Percentiles rank a stretch among this genome's conserved stretches.
These are phyloP conservation scores for Sanguinoderma infundibulare DNA, from an alignment of 1,284 basidiomycete species.

Conservation along the genomic window DNA sequence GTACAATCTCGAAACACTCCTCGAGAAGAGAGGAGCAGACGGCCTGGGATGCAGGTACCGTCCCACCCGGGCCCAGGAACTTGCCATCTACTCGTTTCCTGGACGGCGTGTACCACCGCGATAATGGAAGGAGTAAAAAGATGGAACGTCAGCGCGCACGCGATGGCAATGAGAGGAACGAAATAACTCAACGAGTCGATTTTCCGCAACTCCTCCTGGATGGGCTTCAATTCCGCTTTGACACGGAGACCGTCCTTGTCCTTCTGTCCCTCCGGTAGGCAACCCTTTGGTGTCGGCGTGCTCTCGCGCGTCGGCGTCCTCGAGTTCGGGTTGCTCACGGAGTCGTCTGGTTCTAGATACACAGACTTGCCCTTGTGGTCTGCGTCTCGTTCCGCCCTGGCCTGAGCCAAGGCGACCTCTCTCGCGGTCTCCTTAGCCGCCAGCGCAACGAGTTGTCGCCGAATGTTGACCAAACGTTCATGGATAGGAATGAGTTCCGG, in stretches of 20 bases:
- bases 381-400: constrained; percentile 10
- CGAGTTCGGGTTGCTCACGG: constrained; percentile 24
- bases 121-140: not conserved
- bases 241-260: constrained; percentile 77
- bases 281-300: constrained; percentile 32
- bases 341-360: constrained; percentile 14
- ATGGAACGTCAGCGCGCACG: not conserved
- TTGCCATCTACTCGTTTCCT: constrained; percentile 96
- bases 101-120: not conserved
- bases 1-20: constrained; percentile 95
- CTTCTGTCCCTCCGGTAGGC: constrained; percentile 60
- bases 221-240: constrained; percentile 87
- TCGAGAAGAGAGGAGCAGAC: constrained; percentile 90
- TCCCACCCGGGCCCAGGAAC: constrained; percentile 92
- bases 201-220: constrained; percentile 92
- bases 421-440: constrained; percentile 67
- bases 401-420: constrained; percentile 28
- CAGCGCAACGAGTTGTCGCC: constrained; percentile 88
- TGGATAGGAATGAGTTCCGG: constrained; percentile 90
- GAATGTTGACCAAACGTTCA: constrained; percentile 86
- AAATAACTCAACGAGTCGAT: constrained; percentile 87
- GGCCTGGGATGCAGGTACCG: constrained; percentile 90
- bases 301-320: constrained; percentile 38
- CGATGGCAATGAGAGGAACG: constrained; percentile 29
- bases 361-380: constrained; percentile 15